These are phyloP conservation scores for Tuctoria greenei DNA, from an alignment of 176 grass and related monocot species.

Conservation along the genomic window DNA sequence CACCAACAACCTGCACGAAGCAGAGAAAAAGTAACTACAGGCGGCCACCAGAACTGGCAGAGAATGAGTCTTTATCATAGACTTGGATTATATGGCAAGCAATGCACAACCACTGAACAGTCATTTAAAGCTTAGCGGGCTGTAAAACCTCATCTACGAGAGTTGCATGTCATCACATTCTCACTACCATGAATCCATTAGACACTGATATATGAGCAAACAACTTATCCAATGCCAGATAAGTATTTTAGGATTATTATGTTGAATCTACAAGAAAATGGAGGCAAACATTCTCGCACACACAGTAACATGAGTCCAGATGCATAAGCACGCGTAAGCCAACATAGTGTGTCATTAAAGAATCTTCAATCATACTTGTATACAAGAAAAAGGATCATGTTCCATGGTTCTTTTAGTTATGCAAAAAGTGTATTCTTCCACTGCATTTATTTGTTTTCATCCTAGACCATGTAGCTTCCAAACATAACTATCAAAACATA, in stretches of 20 bases:
- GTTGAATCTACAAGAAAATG: not conserved
- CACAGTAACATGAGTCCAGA: not conserved
- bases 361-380: not conserved
- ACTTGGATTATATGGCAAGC: too few relatives aligned
- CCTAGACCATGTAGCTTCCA: not conserved
- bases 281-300: not conserved
- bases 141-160: not conserved
- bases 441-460: not conserved
- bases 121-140: too few relatives aligned
- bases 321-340: not conserved
- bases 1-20: conserved; percentile 68
- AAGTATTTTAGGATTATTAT: not conserved
- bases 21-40: conserved; percentile 10
- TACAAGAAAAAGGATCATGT: not conserved
- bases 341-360: not conserved
- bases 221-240: not conserved
- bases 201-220: not conserved
- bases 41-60: not conserved
- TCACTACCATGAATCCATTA: not conserved
- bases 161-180: not conserved
- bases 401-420: not conserved
- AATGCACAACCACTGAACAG: not conserved
- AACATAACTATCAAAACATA: not conserved
- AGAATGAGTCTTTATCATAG: too few relatives aligned
- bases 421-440: not conserved